phyloP scores from a whole-genome alignment of 495 filamentous ascomycete genomes.

The Neurospora pannonica region DNA sequence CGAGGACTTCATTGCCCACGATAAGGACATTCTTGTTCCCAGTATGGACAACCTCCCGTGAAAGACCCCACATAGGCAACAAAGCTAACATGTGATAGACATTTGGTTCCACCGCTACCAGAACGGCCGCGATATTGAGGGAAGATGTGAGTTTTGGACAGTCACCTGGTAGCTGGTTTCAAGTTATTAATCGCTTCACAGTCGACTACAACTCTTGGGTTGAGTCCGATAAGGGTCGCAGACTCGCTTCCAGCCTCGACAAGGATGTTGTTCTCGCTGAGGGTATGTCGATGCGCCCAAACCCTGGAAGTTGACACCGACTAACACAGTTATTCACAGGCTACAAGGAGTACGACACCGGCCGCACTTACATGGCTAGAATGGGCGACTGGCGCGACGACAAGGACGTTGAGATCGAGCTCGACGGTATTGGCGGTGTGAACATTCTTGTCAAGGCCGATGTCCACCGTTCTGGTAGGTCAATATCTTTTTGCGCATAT shows the following conservation, averaged over 20 bases:
- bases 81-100: slow-evolving; percentile 48
- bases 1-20: slow-evolving; percentile 91
- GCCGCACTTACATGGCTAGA: slow-evolving; percentile 72
- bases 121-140: slow-evolving; percentile 78
- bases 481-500: not conserved
- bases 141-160: slow-evolving; percentile 60
- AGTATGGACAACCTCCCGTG: slow-evolving; percentile 50
- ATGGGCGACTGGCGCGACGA: slow-evolving; percentile 89
- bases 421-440: slow-evolving; percentile 95
- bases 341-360: slow-evolving; percentile 87
- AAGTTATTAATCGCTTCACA: slow-evolving; percentile 26
- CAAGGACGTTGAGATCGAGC: slow-evolving; percentile 80
- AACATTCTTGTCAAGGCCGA: slow-evolving; percentile 97
- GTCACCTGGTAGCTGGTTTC: not conserved
- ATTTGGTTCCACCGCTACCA: slow-evolving; percentile 96
- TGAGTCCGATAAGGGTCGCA: slow-evolving; percentile 75
- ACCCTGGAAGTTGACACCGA: not conserved
- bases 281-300: slow-evolving; percentile 36
- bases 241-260: slow-evolving; percentile 58
- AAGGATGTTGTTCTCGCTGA: slow-evolving; percentile 80
- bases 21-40: slow-evolving; percentile 86
- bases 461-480: slow-evolving; percentile 83
- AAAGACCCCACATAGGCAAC: not conserved
- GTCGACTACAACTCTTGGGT: slow-evolving; percentile 99
- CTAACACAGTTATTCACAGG: slow-evolving; percentile 35